Percentiles rank a stretch among this genome's conserved stretches.
Evolutionary conservation across 768 basidiomycete species (phyloP).

Genomic region (Suillus decipiens): DNA sequence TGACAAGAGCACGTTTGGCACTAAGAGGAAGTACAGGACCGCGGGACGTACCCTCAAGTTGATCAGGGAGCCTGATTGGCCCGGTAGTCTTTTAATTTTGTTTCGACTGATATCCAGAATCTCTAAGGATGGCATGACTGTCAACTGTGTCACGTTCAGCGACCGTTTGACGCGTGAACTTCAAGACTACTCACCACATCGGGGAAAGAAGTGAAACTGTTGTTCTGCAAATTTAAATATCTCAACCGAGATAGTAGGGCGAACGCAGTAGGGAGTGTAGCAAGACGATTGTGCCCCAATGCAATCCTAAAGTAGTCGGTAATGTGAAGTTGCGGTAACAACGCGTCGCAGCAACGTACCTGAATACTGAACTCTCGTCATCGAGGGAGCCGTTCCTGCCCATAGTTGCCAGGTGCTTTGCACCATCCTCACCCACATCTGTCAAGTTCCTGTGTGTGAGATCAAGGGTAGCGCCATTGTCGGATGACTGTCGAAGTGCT

Average conservation of each 20-base stretch:
- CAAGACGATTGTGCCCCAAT: constrained; percentile 80
- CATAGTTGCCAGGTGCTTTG: constrained; percentile 70
- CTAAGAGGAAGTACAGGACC: not conserved
- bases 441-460: constrained; percentile 78
- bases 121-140: constrained; percentile 83
- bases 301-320: constrained; percentile 61
- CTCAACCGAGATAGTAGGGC: constrained; percentile 69
- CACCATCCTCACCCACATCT: constrained; percentile 74
- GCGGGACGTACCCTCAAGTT: constrained; percentile 63
- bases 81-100: constrained; percentile 79
- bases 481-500: constrained; percentile 65
- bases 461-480: constrained; percentile 82
- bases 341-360: constrained; percentile 44
- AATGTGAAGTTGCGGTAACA: constrained; percentile 12
- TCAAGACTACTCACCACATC: constrained; percentile 65
- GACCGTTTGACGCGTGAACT: constrained; percentile 7
- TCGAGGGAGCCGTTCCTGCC: constrained; percentile 48
- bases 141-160: constrained; percentile 55
- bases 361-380: constrained; percentile 55
- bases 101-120: constrained; percentile 95
- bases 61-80: constrained; percentile 74
- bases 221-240: constrained; percentile 87
- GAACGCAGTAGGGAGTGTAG: constrained; percentile 75
- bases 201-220: constrained; percentile 81
- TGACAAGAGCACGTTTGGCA: constrained; percentile 31